Conservation (phyloP, 1,139 yeast species). For the Scheffersomyces insectosa region DNA sequence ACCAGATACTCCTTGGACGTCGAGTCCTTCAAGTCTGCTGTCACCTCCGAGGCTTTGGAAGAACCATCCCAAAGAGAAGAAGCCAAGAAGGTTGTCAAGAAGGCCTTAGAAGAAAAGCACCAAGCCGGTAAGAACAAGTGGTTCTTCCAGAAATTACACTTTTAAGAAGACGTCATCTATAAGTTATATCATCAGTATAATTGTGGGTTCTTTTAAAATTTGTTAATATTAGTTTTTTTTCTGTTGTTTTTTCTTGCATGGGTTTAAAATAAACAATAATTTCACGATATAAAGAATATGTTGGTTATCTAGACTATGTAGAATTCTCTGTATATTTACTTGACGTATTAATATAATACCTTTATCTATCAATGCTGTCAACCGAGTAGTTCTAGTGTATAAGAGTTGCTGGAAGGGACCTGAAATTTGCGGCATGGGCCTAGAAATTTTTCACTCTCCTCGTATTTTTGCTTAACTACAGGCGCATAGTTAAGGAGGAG, state of each 20-base stretch:
- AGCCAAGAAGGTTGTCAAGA: slow-evolving; percentile 98
- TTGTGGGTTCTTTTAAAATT: slow-evolving; percentile 12
- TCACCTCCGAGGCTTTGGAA: slow-evolving; percentile 90
- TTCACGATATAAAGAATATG: slow-evolving; percentile 6
- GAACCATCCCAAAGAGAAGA: slow-evolving; percentile 99
- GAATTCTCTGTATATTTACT: slow-evolving; percentile 10
- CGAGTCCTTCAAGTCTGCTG: slow-evolving; percentile 89
- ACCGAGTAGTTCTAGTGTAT: no score
- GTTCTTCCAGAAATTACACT: slow-evolving; percentile 99
- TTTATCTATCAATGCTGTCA: background rate
- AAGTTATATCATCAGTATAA: slow-evolving; percentile 2
- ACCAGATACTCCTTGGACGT: slow-evolving; percentile 99
- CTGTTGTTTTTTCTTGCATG: slow-evolving; percentile 31
- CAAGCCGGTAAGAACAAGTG: slow-evolving; percentile 99
- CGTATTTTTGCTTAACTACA: no score
- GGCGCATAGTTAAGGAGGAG: no score
- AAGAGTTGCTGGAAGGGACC: no score
- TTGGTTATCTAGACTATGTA: slow-evolving; percentile 7
- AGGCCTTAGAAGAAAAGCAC: slow-evolving; percentile 99
- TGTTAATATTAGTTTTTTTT: slow-evolving; percentile 21
- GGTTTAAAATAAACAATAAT: slow-evolving; percentile 34
- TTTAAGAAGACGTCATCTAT: slow-evolving; percentile 49
- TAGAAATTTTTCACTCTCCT: no score
- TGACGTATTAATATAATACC: slow-evolving; percentile 7
- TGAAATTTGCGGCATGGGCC: no score